These are phyloP conservation scores for Hymenoscyphus albidus DNA, from an alignment of 2,329 filamentous ascomycete species.

Conservation along the genomic window DNA sequence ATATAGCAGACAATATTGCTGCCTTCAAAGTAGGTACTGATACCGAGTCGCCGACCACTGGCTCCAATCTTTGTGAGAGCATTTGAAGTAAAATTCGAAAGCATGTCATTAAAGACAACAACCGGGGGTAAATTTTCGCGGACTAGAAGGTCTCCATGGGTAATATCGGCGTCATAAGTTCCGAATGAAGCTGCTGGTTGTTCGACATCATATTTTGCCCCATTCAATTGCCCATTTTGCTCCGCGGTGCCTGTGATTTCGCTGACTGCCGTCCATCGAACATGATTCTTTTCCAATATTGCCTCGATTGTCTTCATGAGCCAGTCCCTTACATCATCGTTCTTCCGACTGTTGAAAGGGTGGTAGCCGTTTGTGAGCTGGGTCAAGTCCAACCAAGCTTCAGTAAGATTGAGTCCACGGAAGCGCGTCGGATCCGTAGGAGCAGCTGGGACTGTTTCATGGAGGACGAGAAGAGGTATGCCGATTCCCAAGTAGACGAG, in stretches of 20 bases:
- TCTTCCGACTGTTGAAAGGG: slow-evolving; percentile 81
- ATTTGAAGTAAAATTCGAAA: slow-evolving; percentile 73
- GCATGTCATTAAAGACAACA: slow-evolving; percentile 73
- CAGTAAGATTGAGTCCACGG: slow-evolving; percentile 70
- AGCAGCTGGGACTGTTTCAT: slow-evolving; percentile 69
- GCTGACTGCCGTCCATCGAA: slow-evolving; percentile 43
- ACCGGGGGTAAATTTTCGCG: slow-evolving; percentile 39
- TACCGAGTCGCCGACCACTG: slow-evolving; percentile 34
- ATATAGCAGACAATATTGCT: slow-evolving; percentile 92
- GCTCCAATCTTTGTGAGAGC: slow-evolving; percentile 39
- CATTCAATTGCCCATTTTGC: too few species aligned
- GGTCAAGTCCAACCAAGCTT: slow-evolving; percentile 83
- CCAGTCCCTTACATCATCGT: slow-evolving; percentile 76
- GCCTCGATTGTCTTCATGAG: slow-evolving; percentile 66
- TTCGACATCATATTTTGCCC: neutral
- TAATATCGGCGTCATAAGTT: neutral
- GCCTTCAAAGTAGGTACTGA: slow-evolving; percentile 79
- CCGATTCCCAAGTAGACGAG: slow-evolving; percentile 74
- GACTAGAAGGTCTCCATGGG: slow-evolving; percentile 19
- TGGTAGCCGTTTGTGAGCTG: slow-evolving; percentile 72
- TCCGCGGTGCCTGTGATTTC: slow-evolving; percentile 6
- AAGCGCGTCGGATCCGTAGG: slow-evolving; percentile 52
- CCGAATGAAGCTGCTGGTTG: neutral
- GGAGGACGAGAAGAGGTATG: slow-evolving; percentile 67
- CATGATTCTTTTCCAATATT: slow-evolving; percentile 62